Conservation (phyloP, 2,329 filamentous ascomycete species). For the Bipolaris oryzae region DNA sequence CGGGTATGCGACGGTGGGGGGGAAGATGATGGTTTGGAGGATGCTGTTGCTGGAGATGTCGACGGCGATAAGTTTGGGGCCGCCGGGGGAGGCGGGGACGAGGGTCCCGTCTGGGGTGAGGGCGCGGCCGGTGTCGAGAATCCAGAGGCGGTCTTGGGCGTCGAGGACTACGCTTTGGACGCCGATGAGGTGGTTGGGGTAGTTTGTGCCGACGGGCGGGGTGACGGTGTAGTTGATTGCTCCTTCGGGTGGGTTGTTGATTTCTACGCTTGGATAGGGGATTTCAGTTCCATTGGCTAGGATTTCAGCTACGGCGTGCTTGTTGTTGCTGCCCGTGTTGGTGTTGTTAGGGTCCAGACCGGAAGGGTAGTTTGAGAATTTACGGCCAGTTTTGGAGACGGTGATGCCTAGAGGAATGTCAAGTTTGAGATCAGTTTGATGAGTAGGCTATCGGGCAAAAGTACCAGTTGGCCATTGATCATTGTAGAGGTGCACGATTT, state of each 20-base stretch:
- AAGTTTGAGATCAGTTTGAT: background rate
- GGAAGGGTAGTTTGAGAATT: constrained; percentile 60
- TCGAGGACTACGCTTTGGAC: constrained; percentile 61
- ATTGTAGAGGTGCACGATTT: constrained; percentile 58
- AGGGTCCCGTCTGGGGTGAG: constrained; percentile 53
- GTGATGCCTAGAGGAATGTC: constrained; percentile 51
- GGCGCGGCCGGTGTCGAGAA: constrained; percentile 60
- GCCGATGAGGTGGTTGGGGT: constrained; percentile 57
- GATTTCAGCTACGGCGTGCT: constrained; percentile 59
- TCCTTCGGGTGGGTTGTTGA: constrained; percentile 58
- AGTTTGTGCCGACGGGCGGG: constrained; percentile 55
- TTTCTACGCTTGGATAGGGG: constrained; percentile 51
- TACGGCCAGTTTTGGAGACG: constrained; percentile 57
- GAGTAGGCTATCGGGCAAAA: background rate
- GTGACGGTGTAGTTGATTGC: constrained; percentile 59
- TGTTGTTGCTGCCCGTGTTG: constrained; percentile 48
- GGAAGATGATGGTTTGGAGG: constrained; percentile 60
- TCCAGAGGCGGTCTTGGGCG: constrained; percentile 57
- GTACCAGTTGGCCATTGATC: constrained; percentile 56
- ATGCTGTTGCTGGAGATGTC: constrained; percentile 54
- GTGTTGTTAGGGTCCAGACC: constrained; percentile 58
- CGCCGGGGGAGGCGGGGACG: constrained; percentile 54
- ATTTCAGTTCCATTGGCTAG: constrained; percentile 51
- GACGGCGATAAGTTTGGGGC: constrained; percentile 59
- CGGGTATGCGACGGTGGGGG: constrained; percentile 53